These are phyloP conservation scores for Phytophthora palmivora DNA, from an alignment of 352 stramenopile genomes.

Conservation along the genomic window DNA sequence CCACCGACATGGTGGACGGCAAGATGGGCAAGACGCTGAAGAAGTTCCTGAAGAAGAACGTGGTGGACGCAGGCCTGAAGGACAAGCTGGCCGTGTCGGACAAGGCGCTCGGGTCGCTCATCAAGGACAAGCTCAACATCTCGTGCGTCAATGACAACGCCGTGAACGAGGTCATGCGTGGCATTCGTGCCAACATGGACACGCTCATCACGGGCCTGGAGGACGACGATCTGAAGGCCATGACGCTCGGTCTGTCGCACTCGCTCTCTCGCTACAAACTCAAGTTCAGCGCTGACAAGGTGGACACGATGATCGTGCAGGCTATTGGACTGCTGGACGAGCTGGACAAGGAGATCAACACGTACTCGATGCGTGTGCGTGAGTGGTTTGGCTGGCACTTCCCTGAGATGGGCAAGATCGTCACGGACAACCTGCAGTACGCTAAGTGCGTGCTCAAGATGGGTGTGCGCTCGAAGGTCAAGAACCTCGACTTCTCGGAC, in stretches of 20 bases:
- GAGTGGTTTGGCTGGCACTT: conserved; percentile 99
- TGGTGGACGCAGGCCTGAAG: conserved; percentile 93
- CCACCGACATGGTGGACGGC: conserved; percentile 97
- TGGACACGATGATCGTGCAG: conserved; percentile 99
- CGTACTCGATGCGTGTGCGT: conserved; percentile 99
- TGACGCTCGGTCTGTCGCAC: conserved; percentile 99
- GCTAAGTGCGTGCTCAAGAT: conserved; percentile 97
- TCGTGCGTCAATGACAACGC: conserved; percentile 91
- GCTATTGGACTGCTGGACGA: conserved; percentile 99
- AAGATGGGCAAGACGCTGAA: conserved; percentile 98
- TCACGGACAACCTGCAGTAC: conserved; percentile 99
- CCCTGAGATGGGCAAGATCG: conserved; percentile 97
- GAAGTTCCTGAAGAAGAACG: conserved; percentile 99
- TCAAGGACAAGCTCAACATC: conserved; percentile 99
- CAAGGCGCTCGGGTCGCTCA: conserved; percentile 94
- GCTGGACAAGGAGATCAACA: conserved; percentile 99
- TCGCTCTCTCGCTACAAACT: conserved; percentile 99
- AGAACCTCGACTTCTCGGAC: conserved; percentile 93
- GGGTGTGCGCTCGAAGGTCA: conserved; percentile 93
- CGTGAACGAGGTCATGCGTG: conserved; percentile 97
- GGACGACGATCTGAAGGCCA: conserved; percentile 94
- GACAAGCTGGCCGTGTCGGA: conserved; percentile 98
- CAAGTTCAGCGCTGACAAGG: conserved; percentile 99
- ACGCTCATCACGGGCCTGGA: conserved; percentile 92
- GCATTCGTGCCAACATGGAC: conserved; percentile 97